Evolutionary conservation across 1,284 basidiomycete genomes (phyloP).

Genomic region (Naganishia sp.): DNA sequence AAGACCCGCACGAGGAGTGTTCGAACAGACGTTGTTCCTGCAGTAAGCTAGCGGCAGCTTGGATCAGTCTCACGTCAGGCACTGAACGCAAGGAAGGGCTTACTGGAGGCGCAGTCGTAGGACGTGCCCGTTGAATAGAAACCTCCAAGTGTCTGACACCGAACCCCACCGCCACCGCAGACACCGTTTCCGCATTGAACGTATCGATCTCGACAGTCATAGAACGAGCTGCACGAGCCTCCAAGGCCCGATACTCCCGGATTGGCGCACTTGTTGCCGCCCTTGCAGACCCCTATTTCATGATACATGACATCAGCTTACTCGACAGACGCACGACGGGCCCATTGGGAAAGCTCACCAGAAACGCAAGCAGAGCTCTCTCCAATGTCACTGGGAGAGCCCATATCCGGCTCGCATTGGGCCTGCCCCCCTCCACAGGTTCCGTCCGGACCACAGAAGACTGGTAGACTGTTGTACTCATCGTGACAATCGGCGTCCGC

Average conservation of each 20-base stretch:
- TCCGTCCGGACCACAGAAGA: slow-evolving; percentile 9
- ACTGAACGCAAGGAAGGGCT: neutral
- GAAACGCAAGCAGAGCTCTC: neutral
- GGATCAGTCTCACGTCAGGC: neutral
- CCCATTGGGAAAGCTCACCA: neutral
- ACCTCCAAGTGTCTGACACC: neutral
- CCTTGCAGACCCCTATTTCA: slow-evolving; percentile 5
- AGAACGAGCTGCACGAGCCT: neutral
- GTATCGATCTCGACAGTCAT: neutral
- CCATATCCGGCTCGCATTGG: neutral
- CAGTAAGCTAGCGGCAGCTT: slow-evolving; percentile 4
- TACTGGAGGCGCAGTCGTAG: slow-evolving; percentile 12
- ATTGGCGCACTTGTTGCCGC: neutral
- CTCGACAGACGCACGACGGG: neutral
- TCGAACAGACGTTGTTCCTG: neutral
- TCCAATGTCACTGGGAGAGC: neutral
- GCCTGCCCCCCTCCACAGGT: slow-evolving; percentile 13
- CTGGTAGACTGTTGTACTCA: neutral
- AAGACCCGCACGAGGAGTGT: neutral
- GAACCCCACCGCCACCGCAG: neutral
- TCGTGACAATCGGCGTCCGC: neutral
- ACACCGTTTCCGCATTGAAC: slow-evolving; percentile 11
- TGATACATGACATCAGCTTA: neutral
- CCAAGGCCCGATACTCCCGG: neutral
- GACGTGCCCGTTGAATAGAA: neutral